These are phyloP conservation scores for Boletus rubropictus DNA, from an alignment of 768 basidiomycete species.

Conservation along the genomic window DNA sequence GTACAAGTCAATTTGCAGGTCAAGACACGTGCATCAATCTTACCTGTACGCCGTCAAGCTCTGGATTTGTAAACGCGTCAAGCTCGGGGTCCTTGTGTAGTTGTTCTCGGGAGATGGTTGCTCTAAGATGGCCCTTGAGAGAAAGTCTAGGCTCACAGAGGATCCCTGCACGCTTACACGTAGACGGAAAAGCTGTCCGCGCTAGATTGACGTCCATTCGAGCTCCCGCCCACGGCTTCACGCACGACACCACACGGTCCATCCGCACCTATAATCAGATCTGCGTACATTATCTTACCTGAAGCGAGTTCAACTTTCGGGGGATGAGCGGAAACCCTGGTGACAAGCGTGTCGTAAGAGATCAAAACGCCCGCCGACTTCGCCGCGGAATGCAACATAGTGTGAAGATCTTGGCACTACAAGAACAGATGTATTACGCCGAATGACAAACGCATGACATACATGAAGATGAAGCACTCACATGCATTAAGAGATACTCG, in stretches of 20 bases:
- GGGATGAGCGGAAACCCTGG: constrained; percentile 25
- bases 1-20: background rate
- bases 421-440: background rate
- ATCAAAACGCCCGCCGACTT: constrained; percentile 42
- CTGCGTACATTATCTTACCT: constrained; percentile 41
- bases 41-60: constrained; percentile 14
- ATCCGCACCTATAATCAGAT: constrained; percentile 56
- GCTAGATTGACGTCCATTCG: constrained; percentile 18
- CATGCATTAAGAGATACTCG: constrained; percentile 45
- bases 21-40: background rate
- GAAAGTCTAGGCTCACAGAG: background rate
- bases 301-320: constrained; percentile 32
- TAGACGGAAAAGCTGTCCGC: constrained; percentile 34
- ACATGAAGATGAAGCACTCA: constrained; percentile 20
- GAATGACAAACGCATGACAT: background rate
- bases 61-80: constrained; percentile 13
- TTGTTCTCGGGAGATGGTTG: constrained; percentile 35
- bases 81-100: constrained; percentile 40
- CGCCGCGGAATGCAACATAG: constrained; percentile 42
- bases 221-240: constrained; percentile 28
- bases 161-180: constrained; percentile 30
- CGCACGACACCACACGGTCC: constrained; percentile 41
- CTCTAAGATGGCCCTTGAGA: constrained; percentile 25
- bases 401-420: constrained; percentile 50
- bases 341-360: constrained; percentile 36